Evolutionary conservation across 108 stramenopile species (phyloP).

Genomic region (Fragilariopsis cylindrus): DNA sequence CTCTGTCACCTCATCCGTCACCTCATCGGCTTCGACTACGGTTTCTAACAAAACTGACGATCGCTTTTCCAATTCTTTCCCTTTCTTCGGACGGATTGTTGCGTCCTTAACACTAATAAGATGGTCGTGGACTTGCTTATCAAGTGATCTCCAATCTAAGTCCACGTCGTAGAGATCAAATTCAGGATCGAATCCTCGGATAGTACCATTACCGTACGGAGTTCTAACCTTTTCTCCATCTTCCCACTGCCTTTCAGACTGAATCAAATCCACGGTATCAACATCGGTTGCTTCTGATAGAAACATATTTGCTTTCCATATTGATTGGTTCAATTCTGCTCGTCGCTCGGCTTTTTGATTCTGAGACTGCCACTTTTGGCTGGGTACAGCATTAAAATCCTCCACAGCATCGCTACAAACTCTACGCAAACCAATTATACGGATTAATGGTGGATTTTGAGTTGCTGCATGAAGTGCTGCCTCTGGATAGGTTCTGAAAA

Average conservation of each 20-base stretch:
- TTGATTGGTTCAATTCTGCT: constrained; percentile 81
- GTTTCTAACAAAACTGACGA: constrained; percentile 54
- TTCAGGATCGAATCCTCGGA: constrained; percentile 68
- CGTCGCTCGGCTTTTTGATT: constrained; percentile 70
- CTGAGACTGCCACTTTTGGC: constrained; percentile 76
- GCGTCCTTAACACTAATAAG: constrained; percentile 45
- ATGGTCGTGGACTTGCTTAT: constrained; percentile 73
- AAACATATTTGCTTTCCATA: constrained; percentile 73
- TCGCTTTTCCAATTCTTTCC: constrained; percentile 34
- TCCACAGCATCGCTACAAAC: constrained; percentile 82
- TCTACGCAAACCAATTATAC: constrained; percentile 68
- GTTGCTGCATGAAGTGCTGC: constrained; percentile 93
- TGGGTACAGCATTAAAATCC: constrained; percentile 72
- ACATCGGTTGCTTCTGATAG: constrained; percentile 41
- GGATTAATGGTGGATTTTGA: constrained; percentile 74
- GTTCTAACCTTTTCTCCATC: constrained; percentile 79
- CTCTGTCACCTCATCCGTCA: constrained; percentile 26
- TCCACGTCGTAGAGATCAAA: constrained; percentile 83
- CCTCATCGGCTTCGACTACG: constrained; percentile 69
- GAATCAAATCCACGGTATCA: constrained; percentile 56
- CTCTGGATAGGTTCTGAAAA: constrained; percentile 91
- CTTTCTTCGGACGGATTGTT: constrained; percentile 38
- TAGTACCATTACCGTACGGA: constrained; percentile 77
- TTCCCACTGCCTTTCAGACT: constrained; percentile 61
- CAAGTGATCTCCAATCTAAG: constrained; percentile 84